Percentiles rank a stretch among this genome's conserved stretches.
Evolutionary conservation across 768 basidiomycete species (phyloP).

Genomic region (Kwoniella sp.): DNA sequence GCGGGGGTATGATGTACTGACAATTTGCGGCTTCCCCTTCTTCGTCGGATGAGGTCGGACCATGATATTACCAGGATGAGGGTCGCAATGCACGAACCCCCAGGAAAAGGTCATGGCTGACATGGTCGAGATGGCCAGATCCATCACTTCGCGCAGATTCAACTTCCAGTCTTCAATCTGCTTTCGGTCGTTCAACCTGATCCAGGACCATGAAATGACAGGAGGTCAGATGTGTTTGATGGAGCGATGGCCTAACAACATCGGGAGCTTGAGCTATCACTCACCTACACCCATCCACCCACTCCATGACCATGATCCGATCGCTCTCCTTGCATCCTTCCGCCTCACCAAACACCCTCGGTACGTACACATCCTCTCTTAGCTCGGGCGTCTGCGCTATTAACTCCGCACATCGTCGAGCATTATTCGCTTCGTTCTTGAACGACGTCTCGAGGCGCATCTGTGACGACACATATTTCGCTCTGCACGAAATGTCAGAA

Average conservation of each 20-base stretch:
- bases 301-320: slow-evolving; percentile 63
- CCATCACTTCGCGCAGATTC: slow-evolving; percentile 65
- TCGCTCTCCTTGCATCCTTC: slow-evolving; percentile 61
- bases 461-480: slow-evolving; percentile 67
- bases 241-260: no score
- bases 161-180: slow-evolving; percentile 54
- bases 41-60: slow-evolving; percentile 68
- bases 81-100: slow-evolving; percentile 77
- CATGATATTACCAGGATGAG: slow-evolving; percentile 64
- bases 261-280: slow-evolving; percentile 22
- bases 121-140: slow-evolving; percentile 82
- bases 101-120: slow-evolving; percentile 86
- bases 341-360: slow-evolving; percentile 57
- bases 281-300: slow-evolving; percentile 54
- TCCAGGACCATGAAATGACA: background rate
- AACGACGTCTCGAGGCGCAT: slow-evolving; percentile 84
- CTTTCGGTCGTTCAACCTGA: slow-evolving; percentile 56
- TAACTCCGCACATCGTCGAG: slow-evolving; percentile 68
- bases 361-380: slow-evolving; percentile 73
- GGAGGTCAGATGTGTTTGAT: background rate
- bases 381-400: slow-evolving; percentile 73
- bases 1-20: slow-evolving; percentile 24
- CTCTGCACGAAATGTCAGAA: slow-evolving; percentile 33
- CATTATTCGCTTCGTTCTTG: slow-evolving; percentile 74
- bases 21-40: slow-evolving; percentile 57